phyloP scores from a whole-genome alignment of 306 rosid genomes.

The Gleditsia sinensis region DNA sequence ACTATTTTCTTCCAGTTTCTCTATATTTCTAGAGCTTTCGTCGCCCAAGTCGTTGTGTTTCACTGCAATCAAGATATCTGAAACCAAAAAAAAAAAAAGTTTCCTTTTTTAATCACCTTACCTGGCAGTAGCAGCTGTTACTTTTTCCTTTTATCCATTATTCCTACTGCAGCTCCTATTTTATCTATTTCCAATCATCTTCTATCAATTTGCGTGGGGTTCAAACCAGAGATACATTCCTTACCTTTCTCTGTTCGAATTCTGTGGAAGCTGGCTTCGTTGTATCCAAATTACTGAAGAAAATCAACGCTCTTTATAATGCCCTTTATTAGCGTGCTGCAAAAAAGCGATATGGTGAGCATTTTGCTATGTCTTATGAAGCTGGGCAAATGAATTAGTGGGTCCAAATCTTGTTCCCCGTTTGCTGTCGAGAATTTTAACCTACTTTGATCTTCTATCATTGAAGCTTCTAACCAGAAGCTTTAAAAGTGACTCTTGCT shows the following conservation, averaged over 20 bases:
- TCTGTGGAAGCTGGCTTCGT: background rate
- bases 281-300: background rate
- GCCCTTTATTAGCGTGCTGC: constrained; percentile 26
- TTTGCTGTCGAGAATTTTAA: constrained; percentile 16
- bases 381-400: background rate
- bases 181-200: background rate
- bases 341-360: constrained; percentile 42
- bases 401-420: background rate
- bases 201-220: background rate
- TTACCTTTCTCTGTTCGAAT: constrained; percentile 29
- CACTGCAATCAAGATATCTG: background rate
- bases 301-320: background rate
- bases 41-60: background rate
- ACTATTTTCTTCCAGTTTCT: constrained; percentile 7
- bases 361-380: constrained; percentile 7
- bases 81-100: background rate
- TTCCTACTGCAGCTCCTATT: background rate
- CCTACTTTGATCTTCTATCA: background rate
- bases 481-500: background rate
- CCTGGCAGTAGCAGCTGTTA: background rate
- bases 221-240: constrained; percentile 31
- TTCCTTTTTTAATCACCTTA: background rate
- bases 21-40: constrained; percentile 34
- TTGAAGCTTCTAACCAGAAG: background rate
- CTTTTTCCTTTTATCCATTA: background rate